Evolutionary conservation across 495 filamentous ascomycete genomes (phyloP).

Genomic region (Haplographium delicatum): DNA sequence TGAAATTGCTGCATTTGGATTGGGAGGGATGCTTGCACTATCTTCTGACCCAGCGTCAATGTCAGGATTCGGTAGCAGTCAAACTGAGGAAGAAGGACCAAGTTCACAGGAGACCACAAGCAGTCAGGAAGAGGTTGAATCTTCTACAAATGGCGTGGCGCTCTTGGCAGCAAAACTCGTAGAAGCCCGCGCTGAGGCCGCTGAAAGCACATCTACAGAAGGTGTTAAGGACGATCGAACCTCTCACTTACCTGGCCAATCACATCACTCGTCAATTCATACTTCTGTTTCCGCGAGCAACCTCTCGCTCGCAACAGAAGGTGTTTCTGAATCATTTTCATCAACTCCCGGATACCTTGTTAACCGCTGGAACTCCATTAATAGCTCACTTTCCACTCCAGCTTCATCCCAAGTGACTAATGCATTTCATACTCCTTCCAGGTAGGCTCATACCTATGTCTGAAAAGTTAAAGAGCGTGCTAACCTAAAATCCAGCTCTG

Average conservation of each 20-base stretch:
- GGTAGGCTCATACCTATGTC: constrained; percentile 29
- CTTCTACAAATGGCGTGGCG: not conserved
- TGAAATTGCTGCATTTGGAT: constrained; percentile 59
- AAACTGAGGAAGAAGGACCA: constrained; percentile 1
- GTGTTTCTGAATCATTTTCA: constrained; percentile 20
- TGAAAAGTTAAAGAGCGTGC: not conserved
- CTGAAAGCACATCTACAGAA: not conserved
- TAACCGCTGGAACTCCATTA: constrained; percentile 25
- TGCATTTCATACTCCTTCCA: constrained; percentile 15
- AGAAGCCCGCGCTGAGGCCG: not conserved
- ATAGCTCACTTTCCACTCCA: constrained; percentile 24
- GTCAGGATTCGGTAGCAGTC: constrained; percentile 12
- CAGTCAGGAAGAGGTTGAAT: constrained; percentile 9
- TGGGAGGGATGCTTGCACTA: constrained; percentile 24
- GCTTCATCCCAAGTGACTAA: constrained; percentile 7
- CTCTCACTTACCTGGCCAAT: constrained; percentile 1
- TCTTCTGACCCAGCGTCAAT: constrained; percentile 21
- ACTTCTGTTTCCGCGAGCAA: not conserved
- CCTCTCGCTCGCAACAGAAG: constrained; percentile 9
- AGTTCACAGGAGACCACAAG: constrained; percentile 7
- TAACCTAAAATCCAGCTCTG: constrained; percentile 5
- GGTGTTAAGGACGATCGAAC: not conserved
- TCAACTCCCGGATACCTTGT: constrained; percentile 27
- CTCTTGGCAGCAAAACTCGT: not conserved
- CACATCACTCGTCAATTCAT: not conserved